Evolutionary conservation across 495 filamentous ascomycete species (phyloP).

Genomic region (Penicillium angulare): DNA sequence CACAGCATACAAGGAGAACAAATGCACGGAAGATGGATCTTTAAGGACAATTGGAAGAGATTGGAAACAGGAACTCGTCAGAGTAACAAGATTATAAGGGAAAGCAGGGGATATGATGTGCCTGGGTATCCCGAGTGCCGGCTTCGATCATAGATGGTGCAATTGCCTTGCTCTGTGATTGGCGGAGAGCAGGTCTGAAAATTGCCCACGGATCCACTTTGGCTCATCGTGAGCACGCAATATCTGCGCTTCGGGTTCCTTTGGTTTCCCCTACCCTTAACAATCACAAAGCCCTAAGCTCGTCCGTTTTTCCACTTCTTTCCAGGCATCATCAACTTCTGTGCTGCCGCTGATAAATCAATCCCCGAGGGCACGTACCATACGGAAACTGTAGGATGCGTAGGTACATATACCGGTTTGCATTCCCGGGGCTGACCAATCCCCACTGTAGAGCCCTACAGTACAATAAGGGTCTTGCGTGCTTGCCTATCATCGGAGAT

Average conservation of each 20-base stretch:
- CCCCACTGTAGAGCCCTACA: not conserved
- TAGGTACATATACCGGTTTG: not conserved
- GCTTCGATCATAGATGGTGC: not conserved
- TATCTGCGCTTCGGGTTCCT: slow-evolving; percentile 32
- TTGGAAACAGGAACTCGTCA: slow-evolving; percentile 40
- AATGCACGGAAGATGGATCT: slow-evolving; percentile 18
- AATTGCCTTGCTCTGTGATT: not conserved
- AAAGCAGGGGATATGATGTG: not conserved
- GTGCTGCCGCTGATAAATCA: not conserved
- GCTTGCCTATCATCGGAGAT: not conserved
- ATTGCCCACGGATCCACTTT: slow-evolving; percentile 16
- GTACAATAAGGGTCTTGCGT: not conserved
- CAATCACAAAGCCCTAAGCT: not conserved
- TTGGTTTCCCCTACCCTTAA: slow-evolving; percentile 1
- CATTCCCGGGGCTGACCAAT: not conserved
- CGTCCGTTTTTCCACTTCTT: not conserved
- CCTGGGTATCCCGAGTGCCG: not conserved
- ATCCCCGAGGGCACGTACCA: not conserved
- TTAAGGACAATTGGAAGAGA: slow-evolving; percentile 29
- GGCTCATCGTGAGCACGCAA: slow-evolving; percentile 37
- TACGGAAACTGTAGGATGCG: not conserved
- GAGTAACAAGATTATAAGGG: slow-evolving; percentile 6
- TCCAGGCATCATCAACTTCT: not conserved
- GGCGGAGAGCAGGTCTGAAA: slow-evolving; percentile 7
- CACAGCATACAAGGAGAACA: slow-evolving; percentile 7